Evolutionary conservation across 805 yeast species (phyloP).

Genomic region (Ogataea minuta): DNA sequence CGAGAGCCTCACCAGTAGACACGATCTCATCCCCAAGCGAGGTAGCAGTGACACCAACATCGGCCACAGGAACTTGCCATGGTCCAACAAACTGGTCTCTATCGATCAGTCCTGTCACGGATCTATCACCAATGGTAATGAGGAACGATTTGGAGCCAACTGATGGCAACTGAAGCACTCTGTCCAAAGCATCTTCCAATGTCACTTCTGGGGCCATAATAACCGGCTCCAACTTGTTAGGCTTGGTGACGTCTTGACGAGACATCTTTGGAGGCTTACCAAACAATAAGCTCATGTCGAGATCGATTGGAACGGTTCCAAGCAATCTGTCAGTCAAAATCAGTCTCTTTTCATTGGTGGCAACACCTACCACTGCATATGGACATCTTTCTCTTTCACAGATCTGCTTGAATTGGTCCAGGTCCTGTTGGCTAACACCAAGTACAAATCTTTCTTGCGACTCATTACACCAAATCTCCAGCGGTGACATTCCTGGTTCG

Average conservation of each 20-base stretch:
- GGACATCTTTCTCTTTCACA: slow-evolving; percentile 97
- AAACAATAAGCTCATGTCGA: slow-evolving; percentile 91
- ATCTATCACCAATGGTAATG: slow-evolving; percentile 97
- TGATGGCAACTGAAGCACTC: slow-evolving; percentile 86
- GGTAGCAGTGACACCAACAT: slow-evolving; percentile 93
- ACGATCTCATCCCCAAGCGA: slow-evolving; percentile 73
- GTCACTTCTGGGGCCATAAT: slow-evolving; percentile 32
- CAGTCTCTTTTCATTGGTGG: slow-evolving; percentile 82
- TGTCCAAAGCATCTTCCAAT: slow-evolving; percentile 64
- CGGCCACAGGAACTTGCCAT: slow-evolving; percentile 99
- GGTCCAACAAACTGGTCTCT: slow-evolving; percentile 99
- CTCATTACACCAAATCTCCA: slow-evolving; percentile 99
- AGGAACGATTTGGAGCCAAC: slow-evolving; percentile 94
- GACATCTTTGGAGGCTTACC: slow-evolving; percentile 98
- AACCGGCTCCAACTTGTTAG: slow-evolving; percentile 47
- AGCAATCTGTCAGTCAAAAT: slow-evolving; percentile 76
- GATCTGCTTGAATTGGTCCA: slow-evolving; percentile 67
- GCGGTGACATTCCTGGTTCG: slow-evolving; percentile 98
- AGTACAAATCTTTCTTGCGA: slow-evolving; percentile 97
- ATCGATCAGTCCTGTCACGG: slow-evolving; percentile 95
- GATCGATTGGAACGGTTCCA: slow-evolving; percentile 85
- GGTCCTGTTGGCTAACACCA: slow-evolving; percentile 81
- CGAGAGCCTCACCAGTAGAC: slow-evolving; percentile 92
- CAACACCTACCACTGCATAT: slow-evolving; percentile 91
- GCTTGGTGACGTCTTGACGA: slow-evolving; percentile 63